Evolutionary conservation across 2,329 filamentous ascomycete genomes (phyloP).

Genomic region (Purpureocillium takamizusanense): DNA sequence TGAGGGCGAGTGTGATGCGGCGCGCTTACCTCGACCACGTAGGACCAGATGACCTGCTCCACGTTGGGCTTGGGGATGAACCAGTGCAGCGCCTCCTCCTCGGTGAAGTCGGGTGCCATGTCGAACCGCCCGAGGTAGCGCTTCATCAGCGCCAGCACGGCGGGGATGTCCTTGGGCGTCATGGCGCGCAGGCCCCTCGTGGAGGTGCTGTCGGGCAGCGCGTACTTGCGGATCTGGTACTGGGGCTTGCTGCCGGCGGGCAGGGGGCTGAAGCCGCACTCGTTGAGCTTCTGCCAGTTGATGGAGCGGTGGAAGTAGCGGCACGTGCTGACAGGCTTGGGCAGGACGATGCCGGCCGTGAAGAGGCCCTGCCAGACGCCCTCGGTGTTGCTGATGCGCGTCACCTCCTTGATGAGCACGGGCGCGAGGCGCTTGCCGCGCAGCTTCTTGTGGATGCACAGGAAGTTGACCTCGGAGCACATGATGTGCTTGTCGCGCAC

Average conservation of each 20-base stretch:
- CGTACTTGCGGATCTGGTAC: slow-evolving; percentile 79
- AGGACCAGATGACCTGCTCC: slow-evolving; percentile 87
- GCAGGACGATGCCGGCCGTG: slow-evolving; percentile 84
- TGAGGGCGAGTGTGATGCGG: not conserved
- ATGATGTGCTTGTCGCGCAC: slow-evolving; percentile 68
- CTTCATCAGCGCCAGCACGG: slow-evolving; percentile 64
- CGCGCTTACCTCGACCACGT: slow-evolving; percentile 68
- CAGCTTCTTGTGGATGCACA: slow-evolving; percentile 96
- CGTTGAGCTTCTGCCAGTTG: slow-evolving; percentile 93
- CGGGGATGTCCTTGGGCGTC: slow-evolving; percentile 67
- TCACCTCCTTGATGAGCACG: slow-evolving; percentile 96
- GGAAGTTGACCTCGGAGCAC: slow-evolving; percentile 93
- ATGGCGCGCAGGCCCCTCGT: slow-evolving; percentile 73
- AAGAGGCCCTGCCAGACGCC: slow-evolving; percentile 93
- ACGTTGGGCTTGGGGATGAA: slow-evolving; percentile 56
- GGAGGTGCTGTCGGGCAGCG: slow-evolving; percentile 63
- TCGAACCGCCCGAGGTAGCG: slow-evolving; percentile 75
- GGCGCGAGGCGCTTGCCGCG: slow-evolving; percentile 86
- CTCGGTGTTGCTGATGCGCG: slow-evolving; percentile 77
- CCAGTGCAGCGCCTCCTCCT: slow-evolving; percentile 82
- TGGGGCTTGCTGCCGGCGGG: slow-evolving; percentile 75
- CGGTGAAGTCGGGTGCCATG: slow-evolving; percentile 72
- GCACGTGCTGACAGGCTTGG: slow-evolving; percentile 85
- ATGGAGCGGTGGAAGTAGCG: slow-evolving; percentile 91
- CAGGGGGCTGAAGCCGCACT: slow-evolving; percentile 86